Evolutionary conservation across 139 green algal genomes (phyloP).

Genomic region (Yamagishiella unicocca): DNA sequence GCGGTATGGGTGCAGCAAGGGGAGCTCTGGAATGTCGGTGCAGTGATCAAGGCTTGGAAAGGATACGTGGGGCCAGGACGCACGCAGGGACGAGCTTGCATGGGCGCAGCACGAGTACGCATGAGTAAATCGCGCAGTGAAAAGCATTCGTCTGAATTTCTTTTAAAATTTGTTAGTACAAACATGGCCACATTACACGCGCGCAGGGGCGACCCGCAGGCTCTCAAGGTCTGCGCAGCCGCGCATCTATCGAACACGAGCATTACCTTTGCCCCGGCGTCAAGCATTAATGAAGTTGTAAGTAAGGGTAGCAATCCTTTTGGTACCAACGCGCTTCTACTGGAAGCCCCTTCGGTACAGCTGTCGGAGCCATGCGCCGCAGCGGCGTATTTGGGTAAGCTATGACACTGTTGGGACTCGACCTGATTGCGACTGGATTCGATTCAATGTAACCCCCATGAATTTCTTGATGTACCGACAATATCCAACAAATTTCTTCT

Average conservation of each 20-base stretch:
- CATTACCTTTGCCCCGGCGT: not conserved
- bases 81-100: too few species aligned
- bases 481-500: too few species aligned
- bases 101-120: too few species aligned
- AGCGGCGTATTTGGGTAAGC: slow-evolving; percentile 67
- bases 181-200: slow-evolving; percentile 53
- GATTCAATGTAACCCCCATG: too few species aligned
- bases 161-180: not conserved
- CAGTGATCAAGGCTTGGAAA: too few species aligned
- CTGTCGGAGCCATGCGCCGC: slow-evolving; percentile 78
- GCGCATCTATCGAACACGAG: slow-evolving; percentile 39
- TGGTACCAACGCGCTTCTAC: slow-evolving; percentile 45
- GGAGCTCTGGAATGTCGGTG: too few species aligned
- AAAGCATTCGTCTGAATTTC: not conserved
- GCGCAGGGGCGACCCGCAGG: slow-evolving; percentile 70
- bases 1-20: too few species aligned
- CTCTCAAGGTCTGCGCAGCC: slow-evolving; percentile 67
- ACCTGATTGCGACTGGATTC: too few species aligned
- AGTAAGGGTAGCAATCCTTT: slow-evolving; percentile 53
- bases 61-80: too few species aligned
- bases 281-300: slow-evolving; percentile 14
- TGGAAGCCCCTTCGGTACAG: slow-evolving; percentile 50
- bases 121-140: not conserved
- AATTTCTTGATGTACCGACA: too few species aligned
- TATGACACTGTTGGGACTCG: too few species aligned